Percentiles rank a stretch among this genome's conserved stretches.
These are phyloP conservation scores for Fragilaria crotonensis DNA, from an alignment of 108 stramenopile genomes.

Conservation along the genomic window DNA sequence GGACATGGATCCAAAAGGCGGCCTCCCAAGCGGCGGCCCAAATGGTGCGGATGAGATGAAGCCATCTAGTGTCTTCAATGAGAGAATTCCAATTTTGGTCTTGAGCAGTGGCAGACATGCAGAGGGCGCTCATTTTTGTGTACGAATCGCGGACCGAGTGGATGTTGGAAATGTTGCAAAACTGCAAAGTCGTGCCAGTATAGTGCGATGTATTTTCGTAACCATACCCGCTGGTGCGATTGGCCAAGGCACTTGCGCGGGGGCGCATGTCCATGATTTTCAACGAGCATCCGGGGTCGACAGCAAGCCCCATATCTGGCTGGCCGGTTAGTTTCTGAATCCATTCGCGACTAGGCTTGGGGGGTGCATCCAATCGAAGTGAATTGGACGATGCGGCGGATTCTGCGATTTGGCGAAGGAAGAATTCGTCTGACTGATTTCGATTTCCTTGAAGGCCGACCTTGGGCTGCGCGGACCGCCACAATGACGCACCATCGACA, in stretches of 20 bases:
- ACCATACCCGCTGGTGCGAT: conserved; percentile 82
- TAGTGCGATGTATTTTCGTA: conserved; percentile 89
- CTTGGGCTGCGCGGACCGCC: conserved; percentile 94
- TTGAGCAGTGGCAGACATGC: conserved; percentile 21
- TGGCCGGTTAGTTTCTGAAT: conserved; percentile 37
- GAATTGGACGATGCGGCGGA: conserved; percentile 57
- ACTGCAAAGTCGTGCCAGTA: conserved; percentile 61
- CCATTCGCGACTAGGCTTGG: conserved; percentile 15
- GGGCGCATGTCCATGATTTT: conserved; percentile 89
- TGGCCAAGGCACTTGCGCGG: conserved; percentile 78
- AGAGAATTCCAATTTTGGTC: conserved; percentile 71
- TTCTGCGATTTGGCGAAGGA: conserved; percentile 66
- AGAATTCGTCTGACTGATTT: conserved; percentile 75
- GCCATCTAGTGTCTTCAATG: conserved; percentile 92
- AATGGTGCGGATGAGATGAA: conserved; percentile 77
- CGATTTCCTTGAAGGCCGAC: conserved; percentile 92
- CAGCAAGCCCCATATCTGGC: conserved; percentile 16
- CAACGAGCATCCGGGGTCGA: conserved; percentile 42
- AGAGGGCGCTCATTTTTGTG: conserved; percentile 60
- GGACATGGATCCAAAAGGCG: conserved; percentile 80
- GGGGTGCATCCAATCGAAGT: neutral
- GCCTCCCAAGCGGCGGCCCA: conserved; percentile 81
- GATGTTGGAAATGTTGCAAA: conserved; percentile 85
- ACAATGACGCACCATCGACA: conserved; percentile 73
- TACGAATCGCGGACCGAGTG: conserved; percentile 84